Percentiles rank a stretch among this genome's conserved stretches.
These are phyloP conservation scores for Macrolepiota dolichaula DNA, from an alignment of 768 basidiomycete genomes.

Conservation along the genomic window DNA sequence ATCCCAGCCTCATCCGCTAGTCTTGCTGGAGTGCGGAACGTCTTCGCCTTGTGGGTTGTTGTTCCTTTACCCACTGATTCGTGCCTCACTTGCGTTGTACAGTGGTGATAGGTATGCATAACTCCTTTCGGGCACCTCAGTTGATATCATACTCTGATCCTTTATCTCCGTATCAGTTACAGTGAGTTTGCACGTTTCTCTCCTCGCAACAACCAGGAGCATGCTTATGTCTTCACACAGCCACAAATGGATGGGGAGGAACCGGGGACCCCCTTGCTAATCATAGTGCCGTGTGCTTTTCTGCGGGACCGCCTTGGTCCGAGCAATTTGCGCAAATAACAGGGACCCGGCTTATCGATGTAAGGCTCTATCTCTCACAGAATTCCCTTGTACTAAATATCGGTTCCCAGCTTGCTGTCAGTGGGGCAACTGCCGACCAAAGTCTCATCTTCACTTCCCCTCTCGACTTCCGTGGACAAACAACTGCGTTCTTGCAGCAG, in stretches of 20 bases:
- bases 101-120: constrained; percentile 6
- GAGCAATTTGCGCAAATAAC: constrained; percentile 16
- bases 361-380: not conserved
- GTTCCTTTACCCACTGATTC: not conserved
- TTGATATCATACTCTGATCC: not conserved
- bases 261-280: constrained; percentile 16
- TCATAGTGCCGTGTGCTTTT: constrained; percentile 15
- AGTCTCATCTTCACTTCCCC: constrained; percentile 18
- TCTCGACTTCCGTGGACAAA: constrained; percentile 20
- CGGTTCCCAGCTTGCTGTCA: constrained; percentile 19
- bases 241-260: constrained; percentile 19
- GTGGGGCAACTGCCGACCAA: constrained; percentile 18
- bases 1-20: not conserved
- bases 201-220: no score
- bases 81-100: not conserved
- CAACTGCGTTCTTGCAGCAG: constrained; percentile 16
- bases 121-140: not conserved
- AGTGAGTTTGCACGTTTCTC: not conserved
- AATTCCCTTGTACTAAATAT: not conserved
- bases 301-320: constrained; percentile 22
- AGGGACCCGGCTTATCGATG: constrained; percentile 17
- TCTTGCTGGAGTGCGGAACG: not conserved
- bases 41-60: constrained; percentile 2
- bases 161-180: not conserved
- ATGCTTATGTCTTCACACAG: not conserved